phyloP scores from a whole-genome alignment of 139 green algal genomes.

The Monoraphidium neglectum region DNA sequence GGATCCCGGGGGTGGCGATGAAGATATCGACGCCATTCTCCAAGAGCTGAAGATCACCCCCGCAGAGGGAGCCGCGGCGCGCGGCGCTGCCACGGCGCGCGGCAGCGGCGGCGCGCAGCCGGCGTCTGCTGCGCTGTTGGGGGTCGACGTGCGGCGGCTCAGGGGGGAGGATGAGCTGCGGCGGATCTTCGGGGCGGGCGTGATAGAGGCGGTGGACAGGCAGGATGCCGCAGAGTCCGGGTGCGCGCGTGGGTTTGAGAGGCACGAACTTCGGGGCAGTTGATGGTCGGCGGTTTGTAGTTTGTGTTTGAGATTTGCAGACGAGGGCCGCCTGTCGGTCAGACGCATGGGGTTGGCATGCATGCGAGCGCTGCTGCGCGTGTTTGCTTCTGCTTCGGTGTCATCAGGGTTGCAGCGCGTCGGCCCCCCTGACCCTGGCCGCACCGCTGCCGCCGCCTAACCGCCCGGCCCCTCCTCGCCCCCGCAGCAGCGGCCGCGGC shows the following conservation, averaged over 20 bases:
- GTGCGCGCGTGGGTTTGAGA: constrained; percentile 3
- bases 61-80: not conserved
- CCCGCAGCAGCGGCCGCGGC: no score
- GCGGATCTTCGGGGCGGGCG: constrained; percentile 80
- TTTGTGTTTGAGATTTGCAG: no score
- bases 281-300: not conserved
- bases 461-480: no score
- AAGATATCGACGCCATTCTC: constrained; percentile 72
- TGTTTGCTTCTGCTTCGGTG: no score
- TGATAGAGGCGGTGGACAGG: constrained; percentile 60
- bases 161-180: constrained; percentile 78
- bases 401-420: no score
- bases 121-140: constrained; percentile 49
- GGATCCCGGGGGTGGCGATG: constrained; percentile 26
- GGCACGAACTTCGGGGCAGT: not conserved
- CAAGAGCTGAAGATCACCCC: constrained; percentile 65
- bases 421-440: no score
- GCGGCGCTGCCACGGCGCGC: not conserved
- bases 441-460: no score
- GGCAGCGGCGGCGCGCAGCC: constrained; percentile 1
- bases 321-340: no score
- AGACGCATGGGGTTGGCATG: not conserved
- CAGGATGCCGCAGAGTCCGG: constrained; percentile 32
- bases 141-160: constrained; percentile 59
- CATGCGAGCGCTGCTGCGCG: not conserved